These are phyloP conservation scores for Besnoitia besnoiti DNA, from an alignment of 169 alveolate genomes.

Conservation along the genomic window DNA sequence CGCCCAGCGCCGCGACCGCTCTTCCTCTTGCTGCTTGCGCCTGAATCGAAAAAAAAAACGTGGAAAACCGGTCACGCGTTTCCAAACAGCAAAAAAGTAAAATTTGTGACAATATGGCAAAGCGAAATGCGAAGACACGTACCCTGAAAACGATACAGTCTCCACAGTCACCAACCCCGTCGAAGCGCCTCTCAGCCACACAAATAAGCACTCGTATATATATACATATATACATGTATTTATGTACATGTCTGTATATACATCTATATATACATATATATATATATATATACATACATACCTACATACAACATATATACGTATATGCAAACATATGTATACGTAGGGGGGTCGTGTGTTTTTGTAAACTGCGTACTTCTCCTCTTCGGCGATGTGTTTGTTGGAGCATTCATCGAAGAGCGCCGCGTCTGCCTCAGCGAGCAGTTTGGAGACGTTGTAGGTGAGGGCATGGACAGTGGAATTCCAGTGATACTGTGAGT, in stretches of 20 bases:
- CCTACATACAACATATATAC: not conserved
- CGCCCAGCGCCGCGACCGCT: conserved; percentile 56
- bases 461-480: conserved; percentile 75
- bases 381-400: conserved; percentile 70
- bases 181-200: not conserved
- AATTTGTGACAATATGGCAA: not conserved
- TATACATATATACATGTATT: not conserved
- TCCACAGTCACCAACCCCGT: not conserved
- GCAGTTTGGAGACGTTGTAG: conserved; percentile 75
- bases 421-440: conserved; percentile 77
- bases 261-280: not conserved
- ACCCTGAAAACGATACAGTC: not conserved
- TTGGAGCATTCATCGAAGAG: conserved; percentile 76
- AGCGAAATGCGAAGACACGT: not conserved
- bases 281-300: not conserved
- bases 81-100: not conserved
- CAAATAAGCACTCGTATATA: not conserved
- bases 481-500: conserved; percentile 74
- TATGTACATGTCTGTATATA: not conserved
- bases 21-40: conserved; percentile 52
- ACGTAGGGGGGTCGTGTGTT: not conserved
- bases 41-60: not conserved
- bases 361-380: conserved; percentile 31
- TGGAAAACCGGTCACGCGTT: not conserved
- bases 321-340: not conserved